These are phyloP conservation scores for Erodium chrysanthum DNA, from an alignment of 441 rosid genomes.

Conservation along the genomic window DNA sequence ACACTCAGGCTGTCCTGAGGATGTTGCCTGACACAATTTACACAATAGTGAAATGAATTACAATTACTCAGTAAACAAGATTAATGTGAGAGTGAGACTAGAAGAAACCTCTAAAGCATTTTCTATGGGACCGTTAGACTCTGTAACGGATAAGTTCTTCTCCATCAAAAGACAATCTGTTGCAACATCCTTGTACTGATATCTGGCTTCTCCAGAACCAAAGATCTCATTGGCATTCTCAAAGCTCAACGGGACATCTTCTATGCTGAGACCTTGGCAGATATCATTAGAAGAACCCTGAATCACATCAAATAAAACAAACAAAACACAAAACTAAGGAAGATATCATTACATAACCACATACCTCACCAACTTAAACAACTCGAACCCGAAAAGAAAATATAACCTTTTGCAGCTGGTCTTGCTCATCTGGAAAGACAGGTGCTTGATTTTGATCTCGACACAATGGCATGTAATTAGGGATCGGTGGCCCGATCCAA, in stretches of 20 bases:
- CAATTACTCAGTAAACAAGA: no score
- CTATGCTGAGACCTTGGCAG: conserved; percentile 42
- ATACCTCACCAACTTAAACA: no score
- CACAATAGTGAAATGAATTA: conserved; percentile 1
- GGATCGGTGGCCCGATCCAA: conserved; percentile 28
- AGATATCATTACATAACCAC: no score
- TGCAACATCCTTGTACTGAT: background rate
- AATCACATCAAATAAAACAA: conserved; percentile 5
- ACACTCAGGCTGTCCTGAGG: conserved; percentile 40
- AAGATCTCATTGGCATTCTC: conserved; percentile 44
- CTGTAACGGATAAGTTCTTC: conserved; percentile 33
- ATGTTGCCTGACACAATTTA: conserved; percentile 31
- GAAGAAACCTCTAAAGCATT: conserved; percentile 38
- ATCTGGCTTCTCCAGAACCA: conserved; percentile 26
- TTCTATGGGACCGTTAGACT: conserved; percentile 32
- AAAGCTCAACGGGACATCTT: conserved; percentile 38
- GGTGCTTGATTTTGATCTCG: conserved; percentile 31
- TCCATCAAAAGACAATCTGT: conserved; percentile 25
- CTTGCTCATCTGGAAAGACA: conserved; percentile 26
- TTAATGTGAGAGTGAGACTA: background rate
- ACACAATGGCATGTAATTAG: conserved; percentile 25
- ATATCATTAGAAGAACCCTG: conserved; percentile 40
- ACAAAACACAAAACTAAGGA: no score
- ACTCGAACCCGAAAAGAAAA: no score
- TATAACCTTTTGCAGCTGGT: conserved; percentile 10